Conservation (phyloP, 1,284 basidiomycete species). For the Naganishia cerealis region DNA sequence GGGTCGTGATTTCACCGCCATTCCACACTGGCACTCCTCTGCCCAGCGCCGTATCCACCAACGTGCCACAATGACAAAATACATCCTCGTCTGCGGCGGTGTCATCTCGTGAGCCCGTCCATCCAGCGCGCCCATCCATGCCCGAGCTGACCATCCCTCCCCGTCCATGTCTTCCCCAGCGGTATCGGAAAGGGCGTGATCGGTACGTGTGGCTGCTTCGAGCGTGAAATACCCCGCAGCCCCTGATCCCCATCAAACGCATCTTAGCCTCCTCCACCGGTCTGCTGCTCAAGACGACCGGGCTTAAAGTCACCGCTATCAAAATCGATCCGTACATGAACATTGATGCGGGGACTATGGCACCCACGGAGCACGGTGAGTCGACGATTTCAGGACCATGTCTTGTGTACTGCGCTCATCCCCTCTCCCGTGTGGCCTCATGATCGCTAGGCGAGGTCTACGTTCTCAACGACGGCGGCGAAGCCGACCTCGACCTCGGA, state of each 20-base stretch:
- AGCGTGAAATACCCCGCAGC: constrained; percentile 31
- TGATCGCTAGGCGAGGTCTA: constrained; percentile 83
- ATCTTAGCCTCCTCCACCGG: constrained; percentile 90
- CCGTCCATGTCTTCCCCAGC: constrained; percentile 53
- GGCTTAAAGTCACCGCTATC: constrained; percentile 95
- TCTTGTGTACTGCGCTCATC: background rate
- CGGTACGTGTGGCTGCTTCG: constrained; percentile 60
- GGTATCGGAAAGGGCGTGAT: constrained; percentile 94
- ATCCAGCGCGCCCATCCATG: background rate
- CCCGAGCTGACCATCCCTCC: background rate
- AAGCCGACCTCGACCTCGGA: constrained; percentile 95
- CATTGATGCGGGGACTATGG: constrained; percentile 99
- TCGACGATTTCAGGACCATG: constrained; percentile 7
- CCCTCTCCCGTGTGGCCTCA: too few species aligned
- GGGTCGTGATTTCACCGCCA: background rate
- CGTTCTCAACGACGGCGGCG: constrained; percentile 96
- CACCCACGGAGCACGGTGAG: constrained; percentile 91
- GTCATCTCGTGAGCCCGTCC: constrained; percentile 62
- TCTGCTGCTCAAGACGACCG: constrained; percentile 89
- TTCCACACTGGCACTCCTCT: too few species aligned
- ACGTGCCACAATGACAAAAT: constrained; percentile 61
- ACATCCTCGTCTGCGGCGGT: constrained; percentile 85
- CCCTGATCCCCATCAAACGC: constrained; percentile 14
- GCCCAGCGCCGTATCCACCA: too few species aligned
- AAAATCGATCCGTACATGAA: constrained; percentile 99